phyloP scores from a whole-genome alignment of 2,329 filamentous ascomycete genomes.

The Gnomoniopsis smithogilvyi region DNA sequence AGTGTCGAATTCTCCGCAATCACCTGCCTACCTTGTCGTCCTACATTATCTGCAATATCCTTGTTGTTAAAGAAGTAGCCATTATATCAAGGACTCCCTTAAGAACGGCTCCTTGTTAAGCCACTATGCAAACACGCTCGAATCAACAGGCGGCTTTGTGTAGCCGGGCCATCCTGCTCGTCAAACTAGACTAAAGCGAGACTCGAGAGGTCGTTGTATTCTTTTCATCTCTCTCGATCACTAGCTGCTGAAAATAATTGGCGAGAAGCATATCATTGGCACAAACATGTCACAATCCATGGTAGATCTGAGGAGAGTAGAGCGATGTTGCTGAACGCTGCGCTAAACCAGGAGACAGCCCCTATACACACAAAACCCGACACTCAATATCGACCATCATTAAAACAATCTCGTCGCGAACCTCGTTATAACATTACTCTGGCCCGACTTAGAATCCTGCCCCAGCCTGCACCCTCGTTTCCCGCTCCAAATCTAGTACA shows the following conservation, averaged over 20 bases:
- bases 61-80: too few relatives aligned
- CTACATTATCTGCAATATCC: too few relatives aligned
- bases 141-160: too few relatives aligned
- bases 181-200: background rate
- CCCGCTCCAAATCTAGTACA: conserved; percentile 16
- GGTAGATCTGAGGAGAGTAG: background rate
- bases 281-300: background rate
- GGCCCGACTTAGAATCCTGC: background rate
- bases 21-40: too few relatives aligned
- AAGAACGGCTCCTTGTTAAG: too few relatives aligned
- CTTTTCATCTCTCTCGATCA: background rate
- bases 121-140: too few relatives aligned
- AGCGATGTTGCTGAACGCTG: conserved; percentile 15
- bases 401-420: conserved; percentile 12
- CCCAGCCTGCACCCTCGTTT: background rate
- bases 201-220: too few relatives aligned
- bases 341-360: conserved; percentile 3
- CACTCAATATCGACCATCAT: conserved; percentile 1
- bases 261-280: background rate
- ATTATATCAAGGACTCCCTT: too few relatives aligned
- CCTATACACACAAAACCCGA: conserved; percentile 10
- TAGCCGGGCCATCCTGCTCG: background rate
- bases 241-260: background rate
- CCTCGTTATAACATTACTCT: conserved; percentile 7
- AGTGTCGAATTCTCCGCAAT: too few relatives aligned